Base-by-base conservation (phyloP, 208 protist species). In the Borovskyia barvae region DNA sequence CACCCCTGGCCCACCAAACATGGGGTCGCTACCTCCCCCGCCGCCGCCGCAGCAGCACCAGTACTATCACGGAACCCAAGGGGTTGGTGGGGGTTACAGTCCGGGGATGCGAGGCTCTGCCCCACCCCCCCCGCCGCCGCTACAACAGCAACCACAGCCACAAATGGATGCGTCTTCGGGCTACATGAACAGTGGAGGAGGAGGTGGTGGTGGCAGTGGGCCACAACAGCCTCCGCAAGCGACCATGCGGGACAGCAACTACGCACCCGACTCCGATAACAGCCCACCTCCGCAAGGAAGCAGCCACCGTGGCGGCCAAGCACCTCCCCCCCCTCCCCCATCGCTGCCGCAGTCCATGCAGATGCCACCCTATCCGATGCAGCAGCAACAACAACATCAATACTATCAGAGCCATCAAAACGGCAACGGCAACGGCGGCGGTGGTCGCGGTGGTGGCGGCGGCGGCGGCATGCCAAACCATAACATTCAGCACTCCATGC, bases 91-190 rank as follows among this genome's bases (percentile, higher is more conserved):
- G 48, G 48, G 55, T 33, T 71, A 71, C 55, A 63, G 45, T 28
- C 48, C 39, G 3, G 63, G 63, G 51, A 56, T 71, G 55, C 64
- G 64, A 17, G 54, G 64, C 9, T 71, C 64, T 26, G 67, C 60
- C 22, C 61, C 67, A 11, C 55, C 64, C 30, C 62, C 63, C 40
- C 64, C 71, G 50, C 71, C 51, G 29, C 32, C 36, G 37, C n/a
- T n/a, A n/a, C n/a, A n/a, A n/a, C n/a, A n/a, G n/a, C n/a, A n/a
- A n/a, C n/a, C n/a, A n/a, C n/a, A n/a, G n/a, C n/a, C n/a, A n/a
- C 71, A 77, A 57, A 72, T 77, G 58, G 71, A 77, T 57, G 56
- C 70, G 53, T 70, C 70, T 25, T 37, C 79, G 28, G 66, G 66
- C 66, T 67, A 71, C 50, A 42, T 45, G 8, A 58, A 58, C 30